Evolutionary conservation across 768 basidiomycete species (phyloP).

Genomic region (Hygrocybe coccinea): DNA sequence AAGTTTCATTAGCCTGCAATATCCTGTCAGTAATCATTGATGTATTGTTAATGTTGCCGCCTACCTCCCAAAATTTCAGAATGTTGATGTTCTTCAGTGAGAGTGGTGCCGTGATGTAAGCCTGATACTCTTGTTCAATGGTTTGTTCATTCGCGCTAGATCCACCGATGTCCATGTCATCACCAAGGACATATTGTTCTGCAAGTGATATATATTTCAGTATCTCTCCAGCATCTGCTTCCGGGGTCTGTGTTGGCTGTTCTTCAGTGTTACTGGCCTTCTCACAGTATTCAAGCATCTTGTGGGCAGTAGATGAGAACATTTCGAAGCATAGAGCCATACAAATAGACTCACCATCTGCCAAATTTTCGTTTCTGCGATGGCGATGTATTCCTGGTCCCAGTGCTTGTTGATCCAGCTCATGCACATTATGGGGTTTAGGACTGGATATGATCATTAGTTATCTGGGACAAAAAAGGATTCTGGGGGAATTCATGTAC

Average conservation of each 20-base stretch:
- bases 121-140: background rate
- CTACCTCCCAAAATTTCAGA: conserved; percentile 3
- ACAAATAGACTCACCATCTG: conserved; percentile 10
- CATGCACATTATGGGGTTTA: conserved; percentile 16
- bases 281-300: conserved; percentile 13
- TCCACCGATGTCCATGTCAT: conserved; percentile 3
- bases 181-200: conserved; percentile 3
- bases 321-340: background rate
- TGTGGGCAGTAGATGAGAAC: background rate
- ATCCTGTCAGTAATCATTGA: background rate
- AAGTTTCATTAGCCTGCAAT: background rate
- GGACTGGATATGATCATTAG: conserved; percentile 9
- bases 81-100: conserved; percentile 2
- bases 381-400: background rate
- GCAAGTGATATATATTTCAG: conserved; percentile 2
- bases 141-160: background rate
- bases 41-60: background rate
- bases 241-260: background rate
- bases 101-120: background rate
- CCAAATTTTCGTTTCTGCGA: conserved; percentile 10
- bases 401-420: conserved; percentile 10
- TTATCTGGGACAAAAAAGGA: background rate
- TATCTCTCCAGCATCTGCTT: background rate
- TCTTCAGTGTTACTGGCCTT: background rate
- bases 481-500: background rate